Base-by-base conservation (phyloP, 2,329 filamentous ascomycete species). In the Aspergillus glaucus region DNA sequence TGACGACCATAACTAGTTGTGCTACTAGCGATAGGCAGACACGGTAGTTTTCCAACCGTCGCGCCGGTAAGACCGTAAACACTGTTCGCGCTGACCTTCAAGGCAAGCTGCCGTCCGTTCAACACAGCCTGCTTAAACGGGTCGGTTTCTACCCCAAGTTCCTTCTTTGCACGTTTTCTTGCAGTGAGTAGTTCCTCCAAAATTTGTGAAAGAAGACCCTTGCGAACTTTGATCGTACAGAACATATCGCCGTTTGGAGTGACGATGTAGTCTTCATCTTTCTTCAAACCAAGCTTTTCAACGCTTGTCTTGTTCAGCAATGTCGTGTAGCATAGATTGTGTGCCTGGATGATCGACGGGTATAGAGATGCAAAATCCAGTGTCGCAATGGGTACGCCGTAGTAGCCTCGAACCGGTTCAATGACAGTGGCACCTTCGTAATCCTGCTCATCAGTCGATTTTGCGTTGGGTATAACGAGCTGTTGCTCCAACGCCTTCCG, bases 281-380 rank as follows among this genome's bases (percentile, higher is more conserved):
- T 91, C 62, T 85, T 82, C 50, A 97, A 73, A 1, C 79, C 76
- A 36, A 93, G 80, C 51, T 85, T 87, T 51, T 94, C 87, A 4
- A 95, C 79, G 1, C 80, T 84, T 24, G 75, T 80, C 67, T 88
- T 89, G 65, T 87, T 91, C 39, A 97, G 73, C 28, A 97, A 75
- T 0, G 93, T 98, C 0, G 93, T 98, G 67, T 98, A 98, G 70
- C 93, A 98, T 19, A 98, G 81, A 59, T 98, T 98, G 72, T 98
- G 93, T 0, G 93, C 93, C 72, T 97, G 92, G 68, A 98, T 98
- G 64, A 98, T 98, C 75, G 91, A 96, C 19, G 93, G 93, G 61
- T 98, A 98, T 55, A 98, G 84, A 28, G 93, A 97, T 5, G 93
- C 93, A 60, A 98, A 98, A 88, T 98, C 93, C 40, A 98, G 84